These are phyloP conservation scores for Ogataea ramenticola DNA, from an alignment of 805 yeast species.

Conservation along the genomic window DNA sequence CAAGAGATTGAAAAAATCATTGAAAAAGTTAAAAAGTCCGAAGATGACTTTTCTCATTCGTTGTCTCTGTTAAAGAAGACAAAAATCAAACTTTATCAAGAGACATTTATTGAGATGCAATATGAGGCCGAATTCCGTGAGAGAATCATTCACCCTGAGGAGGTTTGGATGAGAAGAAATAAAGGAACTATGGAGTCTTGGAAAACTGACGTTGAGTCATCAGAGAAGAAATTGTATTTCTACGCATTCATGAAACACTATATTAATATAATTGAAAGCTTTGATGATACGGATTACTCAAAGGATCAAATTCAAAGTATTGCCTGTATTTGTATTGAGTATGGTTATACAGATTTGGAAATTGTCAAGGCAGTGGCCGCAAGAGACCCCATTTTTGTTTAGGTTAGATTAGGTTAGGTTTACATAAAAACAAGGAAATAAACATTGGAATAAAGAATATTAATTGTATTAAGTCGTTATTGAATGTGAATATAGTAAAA, in stretches of 20 bases:
- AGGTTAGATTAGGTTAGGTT: too few relatives aligned
- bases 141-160: slow-evolving; percentile 19
- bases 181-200: slow-evolving; percentile 15
- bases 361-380: slow-evolving; percentile 8
- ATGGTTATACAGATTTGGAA: slow-evolving; percentile 15
- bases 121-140: slow-evolving; percentile 20
- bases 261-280: slow-evolving; percentile 11
- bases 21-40: not conserved
- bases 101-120: slow-evolving; percentile 16
- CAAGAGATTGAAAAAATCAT: not conserved
- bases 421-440: too few relatives aligned
- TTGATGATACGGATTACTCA: not conserved
- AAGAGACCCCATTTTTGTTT: too few relatives aligned
- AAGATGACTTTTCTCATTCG: not conserved
- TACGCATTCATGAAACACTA: slow-evolving; percentile 24
- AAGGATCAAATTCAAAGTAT: slow-evolving; percentile 5
- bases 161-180: slow-evolving; percentile 18
- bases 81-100: not conserved
- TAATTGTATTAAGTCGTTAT: too few relatives aligned
- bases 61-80: not conserved
- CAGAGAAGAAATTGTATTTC: slow-evolving; percentile 20
- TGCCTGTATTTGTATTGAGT: slow-evolving; percentile 20
- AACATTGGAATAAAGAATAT: too few relatives aligned
- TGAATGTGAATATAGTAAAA: too few relatives aligned
- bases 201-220: slow-evolving; percentile 11